Evolutionary conservation across 1,284 basidiomycete genomes (phyloP).

Genomic region (Pseudozyma tsukubaensis): DNA sequence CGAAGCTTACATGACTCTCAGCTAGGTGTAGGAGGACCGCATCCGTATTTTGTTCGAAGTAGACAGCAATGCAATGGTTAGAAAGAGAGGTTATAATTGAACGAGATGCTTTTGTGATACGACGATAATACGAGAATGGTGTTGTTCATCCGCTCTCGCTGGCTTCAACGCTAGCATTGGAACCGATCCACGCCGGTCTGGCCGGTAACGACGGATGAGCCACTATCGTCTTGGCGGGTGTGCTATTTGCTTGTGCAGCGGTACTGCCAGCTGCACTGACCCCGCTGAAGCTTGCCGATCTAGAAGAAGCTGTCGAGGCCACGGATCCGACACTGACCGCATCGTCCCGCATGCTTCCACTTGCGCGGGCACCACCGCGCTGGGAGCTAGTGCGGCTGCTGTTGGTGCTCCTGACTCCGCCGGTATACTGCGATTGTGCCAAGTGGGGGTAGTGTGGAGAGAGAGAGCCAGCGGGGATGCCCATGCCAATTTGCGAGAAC

Average conservation of each 20-base stretch:
- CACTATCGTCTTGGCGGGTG: neutral
- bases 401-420: conserved; percentile 14
- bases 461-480: conserved; percentile 6
- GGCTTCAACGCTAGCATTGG: neutral
- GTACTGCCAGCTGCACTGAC: conserved; percentile 6
- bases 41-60: neutral
- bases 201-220: conserved; percentile 41
- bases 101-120: neutral
- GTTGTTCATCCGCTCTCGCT: neutral
- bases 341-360: conserved; percentile 14
- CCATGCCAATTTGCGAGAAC: neutral
- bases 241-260: neutral
- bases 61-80: neutral
- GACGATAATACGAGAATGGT: conserved; percentile 1
- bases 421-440: neutral
- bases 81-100: neutral
- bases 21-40: neutral
- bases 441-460: conserved; percentile 6
- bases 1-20: conserved; percentile 37
- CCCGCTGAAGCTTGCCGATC: conserved; percentile 35
- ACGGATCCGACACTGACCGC: conserved; percentile 27
- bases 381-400: conserved; percentile 36
- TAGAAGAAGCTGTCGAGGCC: conserved; percentile 25
- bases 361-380: conserved; percentile 12
- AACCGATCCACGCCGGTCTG: conserved; percentile 31